Conservation (phyloP, 352 stramenopile genomes). For the Aphanomyces astaci region DNA sequence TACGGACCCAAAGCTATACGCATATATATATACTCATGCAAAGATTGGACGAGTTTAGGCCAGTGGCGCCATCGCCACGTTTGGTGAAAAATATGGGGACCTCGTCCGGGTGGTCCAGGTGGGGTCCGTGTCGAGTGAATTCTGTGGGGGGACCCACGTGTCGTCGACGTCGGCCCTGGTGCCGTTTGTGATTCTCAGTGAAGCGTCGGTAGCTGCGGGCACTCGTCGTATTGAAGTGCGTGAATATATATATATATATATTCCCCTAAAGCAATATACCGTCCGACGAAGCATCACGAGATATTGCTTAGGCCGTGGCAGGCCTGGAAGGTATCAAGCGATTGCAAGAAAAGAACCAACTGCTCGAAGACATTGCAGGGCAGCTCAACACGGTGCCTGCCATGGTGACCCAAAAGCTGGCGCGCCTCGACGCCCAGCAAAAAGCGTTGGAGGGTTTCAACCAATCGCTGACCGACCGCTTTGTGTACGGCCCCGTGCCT, state of each 20-base stretch:
- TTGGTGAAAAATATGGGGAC: conserved; percentile 80
- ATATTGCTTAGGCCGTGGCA: conserved; percentile 30
- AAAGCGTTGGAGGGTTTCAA: conserved; percentile 47
- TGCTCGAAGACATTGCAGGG: conserved; percentile 37
- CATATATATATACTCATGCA: conserved; percentile 25
- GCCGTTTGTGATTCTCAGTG: conserved; percentile 64
- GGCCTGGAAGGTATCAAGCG: conserved; percentile 42
- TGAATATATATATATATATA: too few species aligned
- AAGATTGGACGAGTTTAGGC: conserved; percentile 36
- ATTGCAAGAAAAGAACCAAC: conserved; percentile 51
- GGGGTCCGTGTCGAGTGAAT: conserved; percentile 46
- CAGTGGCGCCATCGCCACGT: conserved; percentile 67
- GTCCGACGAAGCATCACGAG: background rate
- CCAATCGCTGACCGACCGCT: conserved; percentile 43
- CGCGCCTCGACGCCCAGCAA: conserved; percentile 62
- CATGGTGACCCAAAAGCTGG: conserved; percentile 54
- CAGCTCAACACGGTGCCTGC: conserved; percentile 52
- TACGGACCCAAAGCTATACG: background rate
- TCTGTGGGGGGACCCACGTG: conserved; percentile 74
- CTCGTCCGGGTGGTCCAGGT: conserved; percentile 66
- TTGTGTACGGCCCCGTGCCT: conserved; percentile 38
- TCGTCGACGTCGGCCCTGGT: conserved; percentile 40
- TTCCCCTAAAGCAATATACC: too few species aligned
- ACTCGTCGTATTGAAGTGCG: conserved; percentile 58
- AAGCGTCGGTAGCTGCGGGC: conserved; percentile 67